Evolutionary conservation across 306 rosid genomes (phyloP).

Genomic region (Argentina anserina): DNA sequence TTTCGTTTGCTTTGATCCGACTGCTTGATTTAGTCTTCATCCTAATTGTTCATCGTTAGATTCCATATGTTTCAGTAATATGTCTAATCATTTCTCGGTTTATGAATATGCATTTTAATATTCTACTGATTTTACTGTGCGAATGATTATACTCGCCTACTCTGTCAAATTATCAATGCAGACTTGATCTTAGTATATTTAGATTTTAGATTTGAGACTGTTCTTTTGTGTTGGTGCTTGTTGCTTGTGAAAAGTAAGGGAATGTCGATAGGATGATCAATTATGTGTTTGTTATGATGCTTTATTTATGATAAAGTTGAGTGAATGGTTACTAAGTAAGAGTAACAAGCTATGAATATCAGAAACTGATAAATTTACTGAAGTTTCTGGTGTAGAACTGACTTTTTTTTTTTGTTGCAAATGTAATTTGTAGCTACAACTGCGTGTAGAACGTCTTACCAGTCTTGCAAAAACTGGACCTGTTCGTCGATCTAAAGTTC

Average conservation of each 20-base stretch:
- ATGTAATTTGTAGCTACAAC: conserved; percentile 51
- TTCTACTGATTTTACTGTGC: neutral
- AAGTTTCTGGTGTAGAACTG: neutral
- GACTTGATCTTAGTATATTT: neutral
- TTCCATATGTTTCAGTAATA: neutral
- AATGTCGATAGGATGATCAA: neutral
- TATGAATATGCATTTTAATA: neutral
- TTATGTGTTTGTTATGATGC: neutral
- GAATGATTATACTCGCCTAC: neutral
- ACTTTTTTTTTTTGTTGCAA: neutral
- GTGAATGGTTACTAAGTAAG: neutral
- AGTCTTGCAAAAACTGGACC: conserved; percentile 50
- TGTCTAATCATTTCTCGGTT: neutral
- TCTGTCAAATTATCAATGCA: neutral
- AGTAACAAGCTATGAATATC: neutral
- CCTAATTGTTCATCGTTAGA: neutral
- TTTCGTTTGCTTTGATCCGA: neutral
- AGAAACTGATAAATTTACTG: neutral
- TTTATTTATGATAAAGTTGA: neutral
- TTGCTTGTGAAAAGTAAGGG: neutral
- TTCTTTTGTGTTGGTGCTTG: neutral
- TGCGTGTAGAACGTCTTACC: conserved; percentile 54
- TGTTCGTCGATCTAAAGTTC: conserved; percentile 64
- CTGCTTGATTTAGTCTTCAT: neutral
- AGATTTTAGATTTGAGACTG: neutral